These are phyloP conservation scores for Sporisorium reilianum DNA, from an alignment of 1,284 basidiomycete genomes.

Conservation along the genomic window DNA sequence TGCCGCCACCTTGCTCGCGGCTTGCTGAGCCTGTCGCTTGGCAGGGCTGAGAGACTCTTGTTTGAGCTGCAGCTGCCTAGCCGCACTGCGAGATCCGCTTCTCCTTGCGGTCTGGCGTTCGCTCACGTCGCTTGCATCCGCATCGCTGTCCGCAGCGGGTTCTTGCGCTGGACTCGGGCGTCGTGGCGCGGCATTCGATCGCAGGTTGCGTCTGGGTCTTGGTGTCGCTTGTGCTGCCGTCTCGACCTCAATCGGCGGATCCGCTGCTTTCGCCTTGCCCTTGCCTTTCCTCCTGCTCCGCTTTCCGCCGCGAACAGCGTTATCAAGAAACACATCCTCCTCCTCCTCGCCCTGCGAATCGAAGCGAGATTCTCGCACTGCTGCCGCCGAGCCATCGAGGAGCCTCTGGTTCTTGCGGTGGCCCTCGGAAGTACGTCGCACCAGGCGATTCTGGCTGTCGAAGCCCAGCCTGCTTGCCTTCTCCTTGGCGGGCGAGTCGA, in stretches of 20 bases:
- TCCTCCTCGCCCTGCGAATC: slow-evolving; percentile 52
- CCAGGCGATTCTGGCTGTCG: slow-evolving; percentile 44
- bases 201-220: slow-evolving; percentile 27
- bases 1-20: not conserved
- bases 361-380: slow-evolving; percentile 44
- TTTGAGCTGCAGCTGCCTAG: slow-evolving; percentile 24
- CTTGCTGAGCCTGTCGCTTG: slow-evolving; percentile 18
- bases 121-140: not conserved
- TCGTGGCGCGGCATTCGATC: slow-evolving; percentile 14
- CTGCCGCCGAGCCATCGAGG: slow-evolving; percentile 29
- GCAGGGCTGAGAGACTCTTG: slow-evolving; percentile 28
- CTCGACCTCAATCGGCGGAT: not conserved
- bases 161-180: not conserved
- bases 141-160: not conserved
- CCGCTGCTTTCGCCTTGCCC: slow-evolving; percentile 3
- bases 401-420: slow-evolving; percentile 18
- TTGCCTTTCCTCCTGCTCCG: slow-evolving; percentile 18
- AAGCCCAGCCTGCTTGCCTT: slow-evolving; percentile 44
- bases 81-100: slow-evolving; percentile 13
- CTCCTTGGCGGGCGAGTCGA: slow-evolving; percentile 41
- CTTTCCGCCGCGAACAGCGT: slow-evolving; percentile 11
- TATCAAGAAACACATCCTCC: slow-evolving; percentile 47
- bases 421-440: slow-evolving; percentile 12
- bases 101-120: slow-evolving; percentile 28
- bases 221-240: slow-evolving; percentile 8